Percentiles rank a stretch among this genome's conserved stretches.
phyloP scores from a whole-genome alignment of 306 rosid genomes.

The Rubus parviflorus region DNA sequence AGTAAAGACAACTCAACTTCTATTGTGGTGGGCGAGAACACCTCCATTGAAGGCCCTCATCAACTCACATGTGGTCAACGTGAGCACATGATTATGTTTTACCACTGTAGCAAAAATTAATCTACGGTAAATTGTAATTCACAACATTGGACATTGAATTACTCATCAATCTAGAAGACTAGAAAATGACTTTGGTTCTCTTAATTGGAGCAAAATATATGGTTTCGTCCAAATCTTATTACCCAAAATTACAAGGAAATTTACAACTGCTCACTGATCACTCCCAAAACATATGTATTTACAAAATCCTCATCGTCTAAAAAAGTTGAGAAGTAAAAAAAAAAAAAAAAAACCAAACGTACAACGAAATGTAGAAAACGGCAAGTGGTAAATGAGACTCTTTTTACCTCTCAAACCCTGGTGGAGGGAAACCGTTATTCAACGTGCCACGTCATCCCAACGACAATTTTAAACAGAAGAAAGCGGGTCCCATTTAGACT shows the following conservation, averaged over 20 bases:
- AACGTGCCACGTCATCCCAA: slow-evolving; percentile 57
- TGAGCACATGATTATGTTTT: neutral
- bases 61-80: neutral
- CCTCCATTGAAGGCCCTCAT: neutral
- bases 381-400: slow-evolving; percentile 4
- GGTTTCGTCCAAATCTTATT: neutral
- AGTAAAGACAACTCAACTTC: neutral
- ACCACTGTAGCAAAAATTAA: neutral
- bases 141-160: neutral
- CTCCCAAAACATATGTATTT: slow-evolving; percentile 25
- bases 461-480: slow-evolving; percentile 18
- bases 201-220: neutral
- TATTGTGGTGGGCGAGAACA: slow-evolving; percentile 9
- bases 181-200: no score
- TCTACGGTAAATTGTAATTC: neutral
- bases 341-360: slow-evolving; percentile 9
- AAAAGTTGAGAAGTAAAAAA: neutral
- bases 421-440: slow-evolving; percentile 45
- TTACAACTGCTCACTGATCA: slow-evolving; percentile 24
- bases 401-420: slow-evolving; percentile 26
- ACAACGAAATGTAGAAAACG: slow-evolving; percentile 8
- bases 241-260: slow-evolving; percentile 29
- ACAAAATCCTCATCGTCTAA: slow-evolving; percentile 26
- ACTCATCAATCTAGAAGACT: neutral
- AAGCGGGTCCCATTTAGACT: slow-evolving; percentile 25